phyloP scores from a whole-genome alignment of 306 rosid species.

The Parietaria judaica region DNA sequence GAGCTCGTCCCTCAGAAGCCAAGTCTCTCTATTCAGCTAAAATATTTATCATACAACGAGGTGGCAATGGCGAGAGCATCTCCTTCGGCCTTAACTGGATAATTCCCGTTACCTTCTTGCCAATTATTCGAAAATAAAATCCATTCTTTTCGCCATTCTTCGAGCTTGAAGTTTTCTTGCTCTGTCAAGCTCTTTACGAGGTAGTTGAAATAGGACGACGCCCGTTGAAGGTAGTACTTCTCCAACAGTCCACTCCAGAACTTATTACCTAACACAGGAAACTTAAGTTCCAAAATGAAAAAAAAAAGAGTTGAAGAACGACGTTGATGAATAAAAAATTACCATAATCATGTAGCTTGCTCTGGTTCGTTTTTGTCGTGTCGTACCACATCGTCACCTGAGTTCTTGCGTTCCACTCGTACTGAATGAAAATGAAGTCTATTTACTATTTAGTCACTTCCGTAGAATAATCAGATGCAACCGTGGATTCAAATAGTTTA shows the following conservation, averaged over 20 bases:
- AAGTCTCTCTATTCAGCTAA: slow-evolving; percentile 14
- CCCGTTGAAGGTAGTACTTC: slow-evolving; percentile 84
- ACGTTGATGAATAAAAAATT: slow-evolving; percentile 7
- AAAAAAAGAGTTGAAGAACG: too few relatives aligned
- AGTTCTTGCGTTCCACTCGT: slow-evolving; percentile 96
- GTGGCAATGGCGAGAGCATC: slow-evolving; percentile 61
- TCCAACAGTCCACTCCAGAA: slow-evolving; percentile 76
- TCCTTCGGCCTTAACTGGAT: slow-evolving; percentile 60
- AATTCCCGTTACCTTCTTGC: slow-evolving; percentile 66
- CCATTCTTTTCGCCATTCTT: slow-evolving; percentile 84
- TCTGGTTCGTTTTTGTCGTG: slow-evolving; percentile 53
- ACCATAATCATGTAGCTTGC: slow-evolving; percentile 94
- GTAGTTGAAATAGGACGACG: slow-evolving; percentile 53
- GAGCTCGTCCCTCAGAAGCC: not conserved
- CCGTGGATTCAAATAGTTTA: too few relatives aligned
- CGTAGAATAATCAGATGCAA: too few relatives aligned
- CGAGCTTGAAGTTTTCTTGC: slow-evolving; percentile 43
- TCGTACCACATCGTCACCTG: slow-evolving; percentile 97
- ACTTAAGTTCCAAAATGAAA: not conserved
- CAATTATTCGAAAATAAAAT: slow-evolving; percentile 68
- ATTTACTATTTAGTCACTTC: too few relatives aligned
- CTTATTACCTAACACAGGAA: slow-evolving; percentile 51
- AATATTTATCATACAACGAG: slow-evolving; percentile 52
- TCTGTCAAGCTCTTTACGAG: slow-evolving; percentile 54
- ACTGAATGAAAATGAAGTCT: slow-evolving; percentile 29